Base-by-base conservation (phyloP, 1,284 basidiomycete genomes). In the Rugosomyces carneus region DNA sequence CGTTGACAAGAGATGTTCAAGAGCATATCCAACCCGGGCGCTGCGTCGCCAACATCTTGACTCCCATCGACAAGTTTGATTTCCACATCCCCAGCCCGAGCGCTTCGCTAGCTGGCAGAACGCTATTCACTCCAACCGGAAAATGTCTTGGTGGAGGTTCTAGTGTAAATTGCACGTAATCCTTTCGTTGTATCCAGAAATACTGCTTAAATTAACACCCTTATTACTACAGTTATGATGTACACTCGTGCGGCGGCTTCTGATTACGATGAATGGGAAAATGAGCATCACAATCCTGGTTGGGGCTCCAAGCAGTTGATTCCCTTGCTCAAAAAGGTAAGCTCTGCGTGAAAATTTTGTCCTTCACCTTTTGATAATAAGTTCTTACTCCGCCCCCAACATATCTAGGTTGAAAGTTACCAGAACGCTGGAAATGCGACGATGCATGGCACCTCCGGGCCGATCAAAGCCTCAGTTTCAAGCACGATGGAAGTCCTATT, bases 101-200 rank as follows among this genome's bases (percentile, higher is more conserved):
- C 49, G 50, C 64, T 2, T 62, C 70, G 0, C 58, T 82, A 13
- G 66, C 60, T 11, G 72, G 71, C 13, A 72, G 80, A 8, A 53
- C 64, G 5, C 51, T 64, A 2, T 45, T 72, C 23, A 67, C 76
- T 10, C 65, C 67, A 0, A 59, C 63, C 27, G 80, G 73, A 0
- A 66, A 71, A 34, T 73, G 69, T 36, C 55, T 84, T 0, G 81
- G 81, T 7, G 81, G 81, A 0, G 80, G 79, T 0, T 80, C 80
- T 1, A 63, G 66, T 45, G 68, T 83, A 11, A 81, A 83, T 53
- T 81, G 80, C 80, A 46, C 21, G 75, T 40, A 3, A 2, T 31
- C 16, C 9, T 20, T n/a, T 13, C 6, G 15, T 34, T 42, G n/a
- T 45, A 26, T 10, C 13, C 24, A 29, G 10, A 10, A 35, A 37